Percentiles rank a stretch among this genome's conserved stretches.
phyloP scores from a whole-genome alignment of 2,329 filamentous ascomycete genomes.

The Cercospora zeina region DNA sequence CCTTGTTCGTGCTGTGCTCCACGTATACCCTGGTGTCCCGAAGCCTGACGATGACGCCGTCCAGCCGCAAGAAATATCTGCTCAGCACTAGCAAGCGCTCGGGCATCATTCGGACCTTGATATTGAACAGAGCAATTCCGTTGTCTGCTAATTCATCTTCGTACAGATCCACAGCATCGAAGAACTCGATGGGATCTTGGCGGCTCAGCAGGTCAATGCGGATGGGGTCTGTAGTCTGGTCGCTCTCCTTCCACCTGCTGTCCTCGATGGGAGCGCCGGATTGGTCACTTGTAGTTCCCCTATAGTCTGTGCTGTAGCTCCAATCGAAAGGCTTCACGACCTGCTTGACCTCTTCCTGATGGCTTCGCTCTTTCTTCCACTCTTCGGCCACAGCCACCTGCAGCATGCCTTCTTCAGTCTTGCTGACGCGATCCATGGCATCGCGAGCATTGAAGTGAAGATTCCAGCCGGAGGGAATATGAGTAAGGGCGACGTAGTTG shows the following conservation, averaged over 20 bases:
- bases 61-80: conserved; percentile 88
- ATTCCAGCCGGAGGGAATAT: conserved; percentile 72
- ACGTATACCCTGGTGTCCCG: conserved; percentile 90
- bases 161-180: conserved; percentile 93
- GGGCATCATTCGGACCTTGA: conserved; percentile 92
- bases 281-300: conserved; percentile 60
- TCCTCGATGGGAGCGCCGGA: conserved; percentile 15
- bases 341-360: conserved; percentile 82
- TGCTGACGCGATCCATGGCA: conserved; percentile 88
- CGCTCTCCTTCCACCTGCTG: conserved; percentile 32
- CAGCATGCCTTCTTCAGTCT: conserved; percentile 86
- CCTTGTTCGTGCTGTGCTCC: conserved; percentile 75
- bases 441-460: conserved; percentile 82
- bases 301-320: conserved; percentile 91
- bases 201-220: conserved; percentile 83
- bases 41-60: conserved; percentile 83
- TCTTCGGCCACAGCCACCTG: conserved; percentile 89
- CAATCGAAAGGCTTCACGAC: conserved; percentile 96
- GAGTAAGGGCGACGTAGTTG: conserved; percentile 76
- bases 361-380: conserved; percentile 75
- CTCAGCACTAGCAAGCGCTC: conserved; percentile 79
- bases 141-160: conserved; percentile 98
- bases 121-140: conserved; percentile 84
- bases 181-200: conserved; percentile 92
- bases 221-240: conserved; percentile 58